phyloP scores from a whole-genome alignment of 257 asterid genomes.

The Haberlea rhodopensis region DNA sequence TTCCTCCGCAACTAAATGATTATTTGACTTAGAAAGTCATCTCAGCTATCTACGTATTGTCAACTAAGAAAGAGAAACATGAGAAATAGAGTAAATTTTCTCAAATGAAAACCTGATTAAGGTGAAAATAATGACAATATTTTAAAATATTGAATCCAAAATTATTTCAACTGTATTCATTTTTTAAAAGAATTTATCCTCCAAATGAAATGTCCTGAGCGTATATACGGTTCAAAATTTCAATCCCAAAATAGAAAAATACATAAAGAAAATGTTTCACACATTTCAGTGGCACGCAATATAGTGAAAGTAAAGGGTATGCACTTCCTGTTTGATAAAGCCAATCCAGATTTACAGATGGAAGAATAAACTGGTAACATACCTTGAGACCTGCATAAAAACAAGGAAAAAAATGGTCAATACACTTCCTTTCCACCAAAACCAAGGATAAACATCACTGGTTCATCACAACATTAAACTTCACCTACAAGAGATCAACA shows the following conservation, averaged over 20 bases:
- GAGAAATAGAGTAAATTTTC: neutral
- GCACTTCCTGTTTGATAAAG: conserved; percentile 37
- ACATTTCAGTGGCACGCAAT: conserved; percentile 3
- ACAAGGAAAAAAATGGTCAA: conserved; percentile 22
- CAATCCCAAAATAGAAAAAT: neutral
- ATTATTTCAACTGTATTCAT: conserved; percentile 7
- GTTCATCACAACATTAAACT: conserved; percentile 20
- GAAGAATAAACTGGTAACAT: conserved; percentile 37
- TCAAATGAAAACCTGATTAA: neutral
- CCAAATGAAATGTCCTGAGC: conserved; percentile 19
- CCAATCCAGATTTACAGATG: conserved; percentile 33
- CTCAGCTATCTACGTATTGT: neutral
- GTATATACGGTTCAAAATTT: conserved; percentile 2
- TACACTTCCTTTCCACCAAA: conserved; percentile 25
- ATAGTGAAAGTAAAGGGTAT: conserved; percentile 16
- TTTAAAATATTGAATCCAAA: conserved; percentile 18
- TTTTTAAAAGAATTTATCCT: conserved; percentile 8
- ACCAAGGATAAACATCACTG: conserved; percentile 4
- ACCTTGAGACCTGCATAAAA: conserved; percentile 83
- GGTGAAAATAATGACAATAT: conserved; percentile 12
- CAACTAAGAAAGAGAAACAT: neutral
- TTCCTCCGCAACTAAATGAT: neutral
- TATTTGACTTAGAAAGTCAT: neutral
- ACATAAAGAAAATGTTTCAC: neutral
- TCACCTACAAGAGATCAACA: conserved; percentile 8